phyloP scores from a whole-genome alignment of 305 asterid species.

The Fraxinus ornus region DNA sequence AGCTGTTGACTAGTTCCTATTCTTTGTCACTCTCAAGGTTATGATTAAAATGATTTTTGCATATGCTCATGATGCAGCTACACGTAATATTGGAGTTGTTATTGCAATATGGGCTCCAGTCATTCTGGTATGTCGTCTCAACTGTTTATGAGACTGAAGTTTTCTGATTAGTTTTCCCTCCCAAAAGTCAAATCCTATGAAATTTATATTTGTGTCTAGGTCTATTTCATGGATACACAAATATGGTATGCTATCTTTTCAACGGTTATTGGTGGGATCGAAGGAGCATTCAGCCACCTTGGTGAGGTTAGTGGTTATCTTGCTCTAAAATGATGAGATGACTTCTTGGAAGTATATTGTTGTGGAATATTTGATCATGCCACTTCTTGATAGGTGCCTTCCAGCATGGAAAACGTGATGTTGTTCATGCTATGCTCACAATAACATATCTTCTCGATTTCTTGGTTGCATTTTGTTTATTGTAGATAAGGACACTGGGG shows the following conservation, averaged over 20 bases:
- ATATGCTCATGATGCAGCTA: constrained; percentile 54
- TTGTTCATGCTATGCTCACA: constrained; percentile 1
- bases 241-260: constrained; percentile 95
- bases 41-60: constrained; percentile 28
- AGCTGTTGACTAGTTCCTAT: constrained; percentile 7
- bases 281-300: constrained; percentile 98
- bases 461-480: constrained; percentile 24
- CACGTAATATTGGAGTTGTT: constrained; percentile 77
- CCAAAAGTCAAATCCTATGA: constrained; percentile 23
- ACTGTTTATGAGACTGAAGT: constrained; percentile 3
- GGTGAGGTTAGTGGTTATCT: constrained; percentile 76
- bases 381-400: constrained; percentile 11
- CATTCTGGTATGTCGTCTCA: constrained; percentile 61
- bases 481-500: constrained; percentile 95
- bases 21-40: constrained; percentile 14
- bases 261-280: constrained; percentile 88
- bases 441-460: neutral
- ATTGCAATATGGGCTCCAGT: constrained; percentile 93
- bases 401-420: constrained; percentile 8
- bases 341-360: neutral
- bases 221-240: constrained; percentile 95
- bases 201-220: constrained; percentile 45
- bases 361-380: neutral
- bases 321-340: constrained; percentile 13
- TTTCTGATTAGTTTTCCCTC: constrained; percentile 15